Base-by-base conservation (phyloP, 371 early-diverging fungal species). In the Chytridium lagenaria region DNA sequence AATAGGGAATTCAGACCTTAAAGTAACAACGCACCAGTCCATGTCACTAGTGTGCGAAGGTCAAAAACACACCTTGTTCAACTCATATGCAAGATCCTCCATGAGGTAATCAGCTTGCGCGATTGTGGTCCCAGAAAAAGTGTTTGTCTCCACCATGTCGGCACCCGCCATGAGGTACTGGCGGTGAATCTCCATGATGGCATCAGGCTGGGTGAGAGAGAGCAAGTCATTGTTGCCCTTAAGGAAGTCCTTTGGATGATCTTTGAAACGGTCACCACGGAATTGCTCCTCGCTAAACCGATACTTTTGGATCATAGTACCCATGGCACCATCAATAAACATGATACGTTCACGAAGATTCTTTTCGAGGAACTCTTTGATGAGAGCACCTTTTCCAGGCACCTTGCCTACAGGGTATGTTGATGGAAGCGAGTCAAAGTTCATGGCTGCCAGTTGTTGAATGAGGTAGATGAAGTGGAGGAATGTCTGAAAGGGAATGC, bases 171-270 rank as follows among this genome's bases (percentile, higher is more conserved):
- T 88, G 44, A 96, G 85, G 82, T 96, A 96, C 80, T 90, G 79
- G 70, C 88, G 86, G 84, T 96, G 97, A 77, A 96, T 96, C 50
- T 83, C 79, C 75, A 90, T 89, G 75, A 96, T 93, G 19, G 92
- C 92, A 59, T 95, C 90, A 37, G 96, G 94, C 77, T 90, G 90
- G 7, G 97, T 95, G 67, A 96, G 80, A 38, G 95, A 93, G 74
- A 96, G 84, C 80, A 96, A 78, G 79, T 96, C 97, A 82, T 96
- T 96, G 87, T 96, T 96, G 52, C 97, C 97, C 80, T 92, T 92
- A 50, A 96, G 85, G 67, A 81, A 81, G 76, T 95, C 95, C 73
- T 92, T 92, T 15, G 78, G 68, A 81, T 93, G 94, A 76, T 88
- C 81, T 81, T 86, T 87, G 86, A 94, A 95, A 70, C 92, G 90